Evolutionary conservation across 2,329 filamentous ascomycete species (phyloP).

Genomic region (Verticillium longisporum): DNA sequence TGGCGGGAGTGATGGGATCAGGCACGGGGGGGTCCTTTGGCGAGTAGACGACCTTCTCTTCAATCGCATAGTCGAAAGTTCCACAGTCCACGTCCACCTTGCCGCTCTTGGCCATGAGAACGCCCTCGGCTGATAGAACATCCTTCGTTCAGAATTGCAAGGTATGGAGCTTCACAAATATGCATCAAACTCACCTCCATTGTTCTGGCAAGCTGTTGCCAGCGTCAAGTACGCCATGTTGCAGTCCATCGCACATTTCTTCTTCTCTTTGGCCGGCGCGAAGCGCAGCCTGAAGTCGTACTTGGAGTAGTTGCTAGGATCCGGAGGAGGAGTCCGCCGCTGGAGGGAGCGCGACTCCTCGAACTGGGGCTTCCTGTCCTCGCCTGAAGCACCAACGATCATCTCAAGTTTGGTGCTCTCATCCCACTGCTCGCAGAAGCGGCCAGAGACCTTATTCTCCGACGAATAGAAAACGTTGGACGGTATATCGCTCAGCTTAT

Average conservation of each 20-base stretch:
- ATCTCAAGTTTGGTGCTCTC: not conserved
- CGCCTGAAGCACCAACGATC: not conserved
- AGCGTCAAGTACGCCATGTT: not conserved
- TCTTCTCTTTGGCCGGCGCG: not conserved
- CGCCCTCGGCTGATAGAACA: not conserved
- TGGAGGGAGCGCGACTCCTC: not conserved
- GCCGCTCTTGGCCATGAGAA: not conserved
- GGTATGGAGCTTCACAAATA: not conserved
- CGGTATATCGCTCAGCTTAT: not conserved
- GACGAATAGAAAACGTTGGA: not conserved
- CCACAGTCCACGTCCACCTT: not conserved
- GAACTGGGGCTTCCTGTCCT: not conserved
- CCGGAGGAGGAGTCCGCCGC: not conserved
- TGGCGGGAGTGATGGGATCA: too few species aligned
- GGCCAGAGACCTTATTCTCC: not conserved
- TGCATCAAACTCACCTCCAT: not conserved
- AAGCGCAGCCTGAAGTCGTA: not conserved
- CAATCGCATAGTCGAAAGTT: not conserved
- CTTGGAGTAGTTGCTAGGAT: not conserved
- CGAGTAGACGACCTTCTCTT: not conserved
- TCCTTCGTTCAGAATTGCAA: not conserved
- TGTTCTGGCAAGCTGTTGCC: not conserved
- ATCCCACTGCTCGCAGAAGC: not conserved
- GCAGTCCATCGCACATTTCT: not conserved
- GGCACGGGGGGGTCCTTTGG: not conserved